Conservation (phyloP, 441 rosid genomes). For the Gossypium schwendimanii region DNA sequence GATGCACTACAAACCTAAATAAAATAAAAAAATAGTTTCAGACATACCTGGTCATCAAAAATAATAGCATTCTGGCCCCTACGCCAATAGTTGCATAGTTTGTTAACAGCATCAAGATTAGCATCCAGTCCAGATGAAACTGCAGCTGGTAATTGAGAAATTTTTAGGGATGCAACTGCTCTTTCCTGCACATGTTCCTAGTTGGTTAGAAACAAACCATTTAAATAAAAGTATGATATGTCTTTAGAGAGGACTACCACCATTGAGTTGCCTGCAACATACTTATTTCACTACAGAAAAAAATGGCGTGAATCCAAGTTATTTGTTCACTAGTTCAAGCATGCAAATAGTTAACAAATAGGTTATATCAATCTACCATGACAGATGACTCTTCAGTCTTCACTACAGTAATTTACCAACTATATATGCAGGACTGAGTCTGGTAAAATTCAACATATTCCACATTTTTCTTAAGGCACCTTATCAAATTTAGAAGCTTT, state of each 20-base stretch:
- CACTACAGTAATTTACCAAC: neutral
- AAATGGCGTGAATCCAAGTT: neutral
- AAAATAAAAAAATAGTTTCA: neutral
- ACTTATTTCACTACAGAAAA: neutral
- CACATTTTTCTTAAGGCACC: slow-evolving; percentile 24
- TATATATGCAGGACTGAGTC: neutral
- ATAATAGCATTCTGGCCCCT: slow-evolving; percentile 36
- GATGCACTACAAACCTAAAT: neutral
- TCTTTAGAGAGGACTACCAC: neutral
- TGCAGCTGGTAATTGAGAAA: slow-evolving; percentile 24
- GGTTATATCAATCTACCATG: neutral
- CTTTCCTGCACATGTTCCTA: slow-evolving; percentile 24
- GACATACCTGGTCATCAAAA: slow-evolving; percentile 42
- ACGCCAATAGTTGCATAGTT: slow-evolving; percentile 21
- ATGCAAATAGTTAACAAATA: neutral
- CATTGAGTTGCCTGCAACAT: neutral
- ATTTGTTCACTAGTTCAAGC: slow-evolving; percentile 3
- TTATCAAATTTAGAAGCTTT: slow-evolving; percentile 19
- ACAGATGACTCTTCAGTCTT: neutral
- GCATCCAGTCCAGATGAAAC: slow-evolving; percentile 14
- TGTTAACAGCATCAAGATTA: slow-evolving; percentile 24
- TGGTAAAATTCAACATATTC: neutral
- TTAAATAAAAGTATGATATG: neutral
- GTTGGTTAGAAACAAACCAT: slow-evolving; percentile 14
- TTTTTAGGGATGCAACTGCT: slow-evolving; percentile 11